These are phyloP conservation scores for Pilobolus umbonatus DNA, from an alignment of 192 early-diverging fungal species.

Conservation along the genomic window DNA sequence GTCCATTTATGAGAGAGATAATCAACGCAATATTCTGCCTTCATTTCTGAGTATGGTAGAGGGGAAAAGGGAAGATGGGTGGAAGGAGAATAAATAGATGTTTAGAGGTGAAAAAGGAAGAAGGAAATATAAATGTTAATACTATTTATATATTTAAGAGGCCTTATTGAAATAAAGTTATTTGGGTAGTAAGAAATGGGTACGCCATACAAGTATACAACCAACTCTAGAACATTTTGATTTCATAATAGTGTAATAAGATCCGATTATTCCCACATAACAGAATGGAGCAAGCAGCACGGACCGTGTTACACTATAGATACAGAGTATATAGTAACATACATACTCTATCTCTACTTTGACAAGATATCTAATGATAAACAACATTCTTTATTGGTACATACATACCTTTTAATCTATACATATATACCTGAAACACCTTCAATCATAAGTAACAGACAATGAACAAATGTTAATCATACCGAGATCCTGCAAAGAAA, in stretches of 20 bases:
- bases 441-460: no score
- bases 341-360: no score
- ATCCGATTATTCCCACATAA: background rate
- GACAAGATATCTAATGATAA: no score
- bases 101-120: background rate
- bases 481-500: no score
- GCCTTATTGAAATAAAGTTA: no score
- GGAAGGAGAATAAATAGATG: background rate
- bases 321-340: no score
- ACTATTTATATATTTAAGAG: no score
- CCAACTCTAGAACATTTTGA: background rate
- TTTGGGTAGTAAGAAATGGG: background rate
- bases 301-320: slow-evolving; percentile 13
- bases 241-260: background rate
- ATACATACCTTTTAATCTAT: no score
- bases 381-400: no score
- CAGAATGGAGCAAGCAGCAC: background rate
- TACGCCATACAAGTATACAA: background rate
- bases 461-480: no score
- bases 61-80: background rate
- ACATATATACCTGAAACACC: no score
- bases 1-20: slow-evolving; percentile 30
- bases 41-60: slow-evolving; percentile 10
- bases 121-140: background rate
- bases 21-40: slow-evolving; percentile 25